phyloP scores from a whole-genome alignment of 139 green algal species.

The Volvox africanus region DNA sequence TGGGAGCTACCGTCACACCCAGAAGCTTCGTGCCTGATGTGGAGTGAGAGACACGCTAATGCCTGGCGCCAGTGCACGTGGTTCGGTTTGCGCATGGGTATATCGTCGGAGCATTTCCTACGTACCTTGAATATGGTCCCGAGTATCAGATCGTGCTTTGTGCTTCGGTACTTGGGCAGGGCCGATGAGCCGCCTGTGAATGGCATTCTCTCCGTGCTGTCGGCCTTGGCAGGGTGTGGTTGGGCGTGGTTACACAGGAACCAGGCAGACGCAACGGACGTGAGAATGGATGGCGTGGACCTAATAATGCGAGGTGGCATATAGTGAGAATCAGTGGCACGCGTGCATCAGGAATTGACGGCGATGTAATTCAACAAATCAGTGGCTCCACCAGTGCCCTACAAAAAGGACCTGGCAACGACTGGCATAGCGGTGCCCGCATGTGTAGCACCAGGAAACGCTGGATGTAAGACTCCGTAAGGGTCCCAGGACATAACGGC shows the following conservation, averaged over 20 bases:
- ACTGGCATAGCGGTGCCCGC: background rate
- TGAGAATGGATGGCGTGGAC: background rate
- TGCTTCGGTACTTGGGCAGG: slow-evolving; percentile 22
- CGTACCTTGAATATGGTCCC: slow-evolving; percentile 24
- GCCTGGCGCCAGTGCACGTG: too few relatives aligned
- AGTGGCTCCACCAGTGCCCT: background rate
- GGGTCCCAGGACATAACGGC: background rate
- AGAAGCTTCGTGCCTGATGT: too few relatives aligned
- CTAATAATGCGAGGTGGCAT: background rate
- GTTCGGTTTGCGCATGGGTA: too few relatives aligned
- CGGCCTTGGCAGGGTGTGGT: background rate
- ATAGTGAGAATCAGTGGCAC: background rate
- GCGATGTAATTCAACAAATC: background rate
- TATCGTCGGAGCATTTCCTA: too few relatives aligned
- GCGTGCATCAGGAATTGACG: too few relatives aligned
- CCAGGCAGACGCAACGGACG: background rate
- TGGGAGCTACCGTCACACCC: too few relatives aligned
- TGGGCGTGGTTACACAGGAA: too few relatives aligned
- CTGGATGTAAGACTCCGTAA: background rate
- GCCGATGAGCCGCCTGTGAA: slow-evolving; percentile 5
- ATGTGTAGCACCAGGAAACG: background rate
- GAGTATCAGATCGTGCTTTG: background rate
- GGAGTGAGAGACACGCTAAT: too few relatives aligned
- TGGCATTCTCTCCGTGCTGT: slow-evolving; percentile 11
- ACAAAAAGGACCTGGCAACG: background rate